phyloP scores from a whole-genome alignment of 305 asterid genomes.

The Petunia hybrid region DNA sequence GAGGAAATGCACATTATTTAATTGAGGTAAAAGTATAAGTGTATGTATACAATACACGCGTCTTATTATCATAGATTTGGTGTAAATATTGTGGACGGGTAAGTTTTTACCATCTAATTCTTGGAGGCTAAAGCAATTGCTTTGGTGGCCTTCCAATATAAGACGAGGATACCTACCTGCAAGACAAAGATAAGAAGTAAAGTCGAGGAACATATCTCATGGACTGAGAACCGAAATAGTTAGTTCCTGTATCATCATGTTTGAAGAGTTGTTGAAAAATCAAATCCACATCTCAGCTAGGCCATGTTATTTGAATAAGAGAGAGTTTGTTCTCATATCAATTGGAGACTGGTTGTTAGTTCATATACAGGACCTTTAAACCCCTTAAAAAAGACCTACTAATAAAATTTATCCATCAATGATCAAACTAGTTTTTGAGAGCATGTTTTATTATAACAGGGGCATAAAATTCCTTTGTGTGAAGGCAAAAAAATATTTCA shows the following conservation, averaged over 20 bases:
- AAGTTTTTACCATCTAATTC: no score
- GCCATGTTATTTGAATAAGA: slow-evolving; percentile 15
- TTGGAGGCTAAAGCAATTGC: no score
- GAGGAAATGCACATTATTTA: no score
- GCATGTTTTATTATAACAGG: not conserved
- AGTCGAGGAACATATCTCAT: not conserved
- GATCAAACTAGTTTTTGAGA: not conserved
- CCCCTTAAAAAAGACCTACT: not conserved
- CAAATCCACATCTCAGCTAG: slow-evolving; percentile 16
- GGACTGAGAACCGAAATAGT: not conserved
- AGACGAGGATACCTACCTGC: not conserved
- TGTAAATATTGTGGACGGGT: no score
- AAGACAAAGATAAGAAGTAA: not conserved
- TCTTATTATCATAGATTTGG: no score
- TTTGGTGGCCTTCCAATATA: no score
- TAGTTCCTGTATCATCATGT: not conserved
- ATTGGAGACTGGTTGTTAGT: not conserved
- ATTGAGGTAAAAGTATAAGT: no score
- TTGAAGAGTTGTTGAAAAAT: slow-evolving; percentile 27
- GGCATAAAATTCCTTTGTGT: no score
- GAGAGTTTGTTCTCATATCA: no score
- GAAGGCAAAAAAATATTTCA: no score
- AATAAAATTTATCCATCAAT: no score
- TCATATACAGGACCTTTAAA: not conserved
- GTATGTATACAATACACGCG: no score